phyloP scores from a whole-genome alignment of 2,329 filamentous ascomycete genomes.

The Annulohypoxylon truncatum region DNA sequence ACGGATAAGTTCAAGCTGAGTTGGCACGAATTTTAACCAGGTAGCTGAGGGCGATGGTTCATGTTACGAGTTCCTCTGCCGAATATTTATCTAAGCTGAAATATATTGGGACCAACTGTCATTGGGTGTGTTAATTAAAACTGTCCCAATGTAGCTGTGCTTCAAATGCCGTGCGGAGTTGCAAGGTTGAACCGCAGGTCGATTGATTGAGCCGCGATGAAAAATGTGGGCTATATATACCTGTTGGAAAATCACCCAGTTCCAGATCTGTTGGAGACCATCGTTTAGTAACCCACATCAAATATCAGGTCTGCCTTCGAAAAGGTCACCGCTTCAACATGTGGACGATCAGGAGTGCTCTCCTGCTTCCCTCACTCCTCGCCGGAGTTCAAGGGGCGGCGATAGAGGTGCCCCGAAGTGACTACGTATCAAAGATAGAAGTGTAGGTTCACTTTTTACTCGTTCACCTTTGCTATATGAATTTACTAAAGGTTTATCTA shows the following conservation, averaged over 20 bases:
- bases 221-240: constrained; percentile 45
- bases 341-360: constrained; percentile 39
- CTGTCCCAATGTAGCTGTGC: constrained; percentile 40
- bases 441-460: constrained; percentile 32
- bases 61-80: constrained; percentile 18
- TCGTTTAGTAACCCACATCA: constrained; percentile 13
- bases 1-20: no score
- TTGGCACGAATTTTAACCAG: background rate
- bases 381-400: constrained; percentile 38
- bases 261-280: constrained; percentile 6
- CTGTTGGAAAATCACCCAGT: constrained; percentile 25
- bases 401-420: constrained; percentile 28
- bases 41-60: background rate
- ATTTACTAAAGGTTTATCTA: constrained; percentile 26
- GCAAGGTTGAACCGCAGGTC: constrained; percentile 36
- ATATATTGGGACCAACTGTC: constrained; percentile 38
- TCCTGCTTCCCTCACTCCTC: constrained; percentile 45
- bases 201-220: constrained; percentile 45
- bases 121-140: constrained; percentile 45
- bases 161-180: constrained; percentile 48
- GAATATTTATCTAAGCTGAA: constrained; percentile 31
- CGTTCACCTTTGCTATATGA: background rate
- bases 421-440: constrained; percentile 40
- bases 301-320: constrained; percentile 26
- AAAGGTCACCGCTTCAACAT: constrained; percentile 39